Conservation (phyloP, 2,329 filamentous ascomycete species). For the Pyrenophora tritici-repentis region DNA sequence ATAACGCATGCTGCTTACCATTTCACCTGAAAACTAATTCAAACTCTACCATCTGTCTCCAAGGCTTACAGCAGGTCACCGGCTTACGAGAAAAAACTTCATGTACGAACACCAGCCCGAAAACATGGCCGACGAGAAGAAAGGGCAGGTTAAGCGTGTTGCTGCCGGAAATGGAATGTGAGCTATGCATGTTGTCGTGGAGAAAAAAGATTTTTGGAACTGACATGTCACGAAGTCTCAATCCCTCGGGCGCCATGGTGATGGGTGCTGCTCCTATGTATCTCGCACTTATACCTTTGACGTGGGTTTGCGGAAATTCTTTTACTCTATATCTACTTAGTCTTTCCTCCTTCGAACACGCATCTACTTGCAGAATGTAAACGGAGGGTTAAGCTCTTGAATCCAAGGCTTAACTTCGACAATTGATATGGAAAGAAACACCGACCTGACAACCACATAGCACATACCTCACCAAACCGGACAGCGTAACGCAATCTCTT, state of each 20-base stretch:
- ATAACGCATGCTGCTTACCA: not conserved
- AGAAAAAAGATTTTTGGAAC: not conserved
- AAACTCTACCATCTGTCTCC: too few species aligned
- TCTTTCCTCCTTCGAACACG: not conserved
- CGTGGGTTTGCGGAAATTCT: conserved; percentile 8
- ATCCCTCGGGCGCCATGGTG: conserved; percentile 21
- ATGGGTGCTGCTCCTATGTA: conserved; percentile 26
- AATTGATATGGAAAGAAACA: too few species aligned
- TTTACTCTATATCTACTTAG: not conserved
- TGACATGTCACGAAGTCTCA: conserved; percentile 12
- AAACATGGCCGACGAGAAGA: conserved; percentile 28
- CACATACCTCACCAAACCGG: conserved; percentile 25
- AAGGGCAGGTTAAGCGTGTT: conserved; percentile 20
- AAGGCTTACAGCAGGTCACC: too few species aligned
- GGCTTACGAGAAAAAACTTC: not conserved
- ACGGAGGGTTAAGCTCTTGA: too few species aligned
- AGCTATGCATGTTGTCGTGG: not conserved
- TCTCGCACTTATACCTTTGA: conserved; percentile 25
- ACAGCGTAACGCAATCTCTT: conserved; percentile 26
- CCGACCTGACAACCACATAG: conserved; percentile 1
- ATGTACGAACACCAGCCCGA: not conserved
- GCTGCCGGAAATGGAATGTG: conserved; percentile 26
- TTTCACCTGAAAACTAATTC: not conserved
- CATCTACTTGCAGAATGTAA: too few species aligned
- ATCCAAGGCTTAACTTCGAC: too few species aligned